Conservation (phyloP, 2,329 filamentous ascomycete species). For the Aureobasidium sp. region DNA sequence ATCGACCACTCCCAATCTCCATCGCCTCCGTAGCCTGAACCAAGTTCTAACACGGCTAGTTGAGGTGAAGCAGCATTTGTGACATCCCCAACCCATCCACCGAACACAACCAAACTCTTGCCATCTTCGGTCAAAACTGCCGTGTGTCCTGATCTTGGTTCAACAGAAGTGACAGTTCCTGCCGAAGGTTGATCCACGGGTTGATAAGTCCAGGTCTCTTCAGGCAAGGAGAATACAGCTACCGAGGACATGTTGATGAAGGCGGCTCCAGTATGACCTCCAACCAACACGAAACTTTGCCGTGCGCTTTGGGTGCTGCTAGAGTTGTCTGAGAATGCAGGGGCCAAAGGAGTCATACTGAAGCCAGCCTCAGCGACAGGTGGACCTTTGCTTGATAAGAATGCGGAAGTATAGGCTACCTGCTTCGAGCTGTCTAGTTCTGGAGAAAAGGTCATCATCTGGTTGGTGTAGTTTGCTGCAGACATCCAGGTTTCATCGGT, state of each 20-base stretch:
- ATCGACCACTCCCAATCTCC: slow-evolving; percentile 62
- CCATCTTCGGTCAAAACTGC: slow-evolving; percentile 75
- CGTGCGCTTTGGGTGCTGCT: slow-evolving; percentile 57
- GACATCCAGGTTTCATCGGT: slow-evolving; percentile 52
- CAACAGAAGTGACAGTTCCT: slow-evolving; percentile 35
- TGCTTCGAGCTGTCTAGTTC: slow-evolving; percentile 16
- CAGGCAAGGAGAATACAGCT: slow-evolving; percentile 77
- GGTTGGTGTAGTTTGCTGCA: slow-evolving; percentile 67
- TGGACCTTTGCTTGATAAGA: slow-evolving; percentile 47
- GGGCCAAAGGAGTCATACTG: slow-evolving; percentile 63
- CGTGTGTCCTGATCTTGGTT: slow-evolving; percentile 83
- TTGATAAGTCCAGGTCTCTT: slow-evolving; percentile 79
- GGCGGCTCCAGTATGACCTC: slow-evolving; percentile 71
- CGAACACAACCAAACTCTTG: slow-evolving; percentile 65
- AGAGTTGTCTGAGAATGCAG: slow-evolving; percentile 55
- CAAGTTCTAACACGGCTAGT: slow-evolving; percentile 66
- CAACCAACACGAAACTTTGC: slow-evolving; percentile 70
- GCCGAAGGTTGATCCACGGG: slow-evolving; percentile 45
- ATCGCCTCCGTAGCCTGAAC: slow-evolving; percentile 56
- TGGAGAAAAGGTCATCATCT: slow-evolving; percentile 61
- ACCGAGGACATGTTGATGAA: slow-evolving; percentile 94
- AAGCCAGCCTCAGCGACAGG: slow-evolving; percentile 82
- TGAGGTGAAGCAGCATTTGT: slow-evolving; percentile 71
- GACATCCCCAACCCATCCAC: slow-evolving; percentile 86
- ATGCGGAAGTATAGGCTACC: slow-evolving; percentile 19